Evolutionary conservation across 768 basidiomycete genomes (phyloP), one percentile per base, ranked within the genome.

Genomic region (Leucocoprinus leucothites): DNA sequence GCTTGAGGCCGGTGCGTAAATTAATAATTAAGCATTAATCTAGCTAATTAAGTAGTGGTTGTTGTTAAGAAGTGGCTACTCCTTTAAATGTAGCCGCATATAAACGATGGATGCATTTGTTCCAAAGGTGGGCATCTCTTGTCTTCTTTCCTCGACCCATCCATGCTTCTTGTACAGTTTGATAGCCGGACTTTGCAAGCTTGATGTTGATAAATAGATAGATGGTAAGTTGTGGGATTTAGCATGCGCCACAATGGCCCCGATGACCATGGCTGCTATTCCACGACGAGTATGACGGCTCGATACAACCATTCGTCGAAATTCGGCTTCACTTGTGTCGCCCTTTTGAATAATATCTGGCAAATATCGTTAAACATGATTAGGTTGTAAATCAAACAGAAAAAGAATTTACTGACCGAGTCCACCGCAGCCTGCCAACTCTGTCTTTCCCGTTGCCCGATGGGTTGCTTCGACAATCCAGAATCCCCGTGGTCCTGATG

Each of bases 241-340:
- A 2, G 63, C 63, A 14, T 64, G 61, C 0, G 42, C 59, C 16
- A 66, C n/a, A 1, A 41, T 53, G 1, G 59, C 52, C 1, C 7
- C 18, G 4, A 66, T 42, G 22, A 66, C 54, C 13, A 56, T 55
- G 13, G 58, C 51, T 3, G 52, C 65, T 31, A 66, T 57, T 0
- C 59, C 55, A 7, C 61, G 56, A 7, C 62, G 61, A 21, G 55
- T 59, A 44, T 65, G 60, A 14, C 25, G 28, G 13, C 53, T 35
- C 1, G 62, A 62, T 1, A 66, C 65, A 6, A 57, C 61, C 62
- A 66, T 60, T 8, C 63, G 61, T 13, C 65, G 61, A 9, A 66
- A 38, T 36, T 66, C 64, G 18, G 53, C 54, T 19, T 43, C 51
- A 6, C 7, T 4, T 31, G 14, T 43, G 3, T 2, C 40, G 6